Evolutionary conservation across 2,329 filamentous ascomycete genomes (phyloP).

Genomic region (Neofusicoccum ribis): DNA sequence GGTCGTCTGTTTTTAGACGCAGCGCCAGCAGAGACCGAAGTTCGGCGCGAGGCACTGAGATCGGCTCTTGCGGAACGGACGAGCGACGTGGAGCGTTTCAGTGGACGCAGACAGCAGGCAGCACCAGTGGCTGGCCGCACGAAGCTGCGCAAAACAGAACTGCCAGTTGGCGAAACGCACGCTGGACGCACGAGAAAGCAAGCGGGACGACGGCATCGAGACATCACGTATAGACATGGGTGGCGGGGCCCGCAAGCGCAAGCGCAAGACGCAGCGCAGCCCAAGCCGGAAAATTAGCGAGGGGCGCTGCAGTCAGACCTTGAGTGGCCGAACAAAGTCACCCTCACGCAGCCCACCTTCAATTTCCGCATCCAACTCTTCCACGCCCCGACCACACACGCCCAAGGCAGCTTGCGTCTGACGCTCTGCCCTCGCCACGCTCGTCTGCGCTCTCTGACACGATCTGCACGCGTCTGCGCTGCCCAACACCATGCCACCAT

Average conservation of each 20-base stretch:
- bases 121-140: not conserved
- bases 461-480: constrained; percentile 3
- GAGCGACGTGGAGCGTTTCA: constrained; percentile 3
- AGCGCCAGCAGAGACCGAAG: constrained; percentile 8
- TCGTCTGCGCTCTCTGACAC: constrained; percentile 1
- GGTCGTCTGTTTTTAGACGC: not conserved
- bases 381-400: constrained; percentile 5
- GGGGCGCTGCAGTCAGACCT: constrained; percentile 1
- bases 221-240: not conserved
- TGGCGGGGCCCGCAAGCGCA: not conserved
- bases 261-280: not conserved
- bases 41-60: not conserved
- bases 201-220: not conserved
- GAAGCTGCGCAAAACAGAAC: not conserved
- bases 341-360: constrained; percentile 11
- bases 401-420: constrained; percentile 1
- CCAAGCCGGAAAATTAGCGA: constrained; percentile 19
- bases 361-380: constrained; percentile 18
- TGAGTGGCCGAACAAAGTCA: constrained; percentile 4
- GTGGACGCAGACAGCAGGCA: not conserved
- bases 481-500: constrained; percentile 35
- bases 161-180: not conserved
- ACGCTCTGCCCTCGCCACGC: not conserved
- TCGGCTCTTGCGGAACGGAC: not conserved
- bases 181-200: not conserved